Base-by-base conservation (phyloP, 208 protist species). In the Crithidia sp. region DNA sequence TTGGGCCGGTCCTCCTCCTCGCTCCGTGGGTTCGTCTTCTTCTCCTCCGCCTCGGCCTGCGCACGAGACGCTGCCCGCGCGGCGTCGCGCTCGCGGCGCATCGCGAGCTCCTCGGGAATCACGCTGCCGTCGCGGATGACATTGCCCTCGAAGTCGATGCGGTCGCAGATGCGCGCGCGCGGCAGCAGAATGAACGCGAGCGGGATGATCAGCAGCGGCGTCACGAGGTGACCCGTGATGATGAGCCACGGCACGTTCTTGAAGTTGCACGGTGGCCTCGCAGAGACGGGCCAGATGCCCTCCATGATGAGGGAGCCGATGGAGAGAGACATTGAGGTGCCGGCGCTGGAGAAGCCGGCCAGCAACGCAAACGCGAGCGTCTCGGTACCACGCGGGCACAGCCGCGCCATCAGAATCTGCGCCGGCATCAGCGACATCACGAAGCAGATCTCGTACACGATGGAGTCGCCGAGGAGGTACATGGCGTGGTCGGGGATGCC, bases 151-250 rank as follows among this genome's bases (percentile, higher is more conserved):
- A 87, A 84, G 40, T 62, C 71, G 65, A 89, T 65, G 19, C 78
- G 63, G 53, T 89, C 81, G 71, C 79, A 83, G 14, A 92, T 83
- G 37, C 87, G 81, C 16, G 78, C 79, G 36, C 49, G 57, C 2
- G 91, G 91, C 50, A 95, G 71, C 52, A 92, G 52, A 64, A 91
- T 61, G 66, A 89, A 93, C 37, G 81, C 79, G 12, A 92, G 70
- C 4, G 88, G 87, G 28, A 95, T 83, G 54, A 71, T 65, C 36
- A 92, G 55, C 53, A 93, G 60, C 16, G 88, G 91, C n/a, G 78
- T 63, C 28, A 81, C 41, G 45, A 90, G 73, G 74, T 94, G 88
- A 57, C 87, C 85, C 2, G 89, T 62, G 61, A 93, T 64, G 59
- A 95, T 76, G 36, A 95, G 70, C 60, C 61, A 82, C 37, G 58